Evolutionary conservation across 1,284 basidiomycete species (phyloP).

Genomic region (Irpex sp.): DNA sequence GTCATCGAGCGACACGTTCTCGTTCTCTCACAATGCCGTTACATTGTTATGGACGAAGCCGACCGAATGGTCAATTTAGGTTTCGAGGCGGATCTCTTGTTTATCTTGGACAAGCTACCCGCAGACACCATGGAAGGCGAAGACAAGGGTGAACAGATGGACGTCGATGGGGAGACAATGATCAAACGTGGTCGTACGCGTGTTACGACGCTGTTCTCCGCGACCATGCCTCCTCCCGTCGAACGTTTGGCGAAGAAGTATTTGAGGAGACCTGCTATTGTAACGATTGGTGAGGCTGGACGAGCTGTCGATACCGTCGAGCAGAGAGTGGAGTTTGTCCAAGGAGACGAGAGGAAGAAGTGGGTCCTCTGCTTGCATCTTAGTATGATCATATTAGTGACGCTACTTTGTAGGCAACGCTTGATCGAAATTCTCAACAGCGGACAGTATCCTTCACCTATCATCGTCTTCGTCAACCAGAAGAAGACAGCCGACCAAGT

Average conservation of each 20-base stretch:
- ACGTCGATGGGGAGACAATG: constrained; percentile 60
- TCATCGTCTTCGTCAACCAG: constrained; percentile 99
- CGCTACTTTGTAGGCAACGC: constrained; percentile 50
- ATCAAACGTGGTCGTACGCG: constrained; percentile 75
- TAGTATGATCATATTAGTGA: constrained; percentile 9
- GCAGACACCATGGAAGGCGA: constrained; percentile 85
- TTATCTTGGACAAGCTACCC: constrained; percentile 93
- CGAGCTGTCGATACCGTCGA: constrained; percentile 98
- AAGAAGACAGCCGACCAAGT: constrained; percentile 99
- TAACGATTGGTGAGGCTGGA: constrained; percentile 97
- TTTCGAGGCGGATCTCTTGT: constrained; percentile 92
- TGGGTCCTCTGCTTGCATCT: constrained; percentile 32
- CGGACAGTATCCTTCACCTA: constrained; percentile 80
- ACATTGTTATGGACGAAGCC: constrained; percentile 99
- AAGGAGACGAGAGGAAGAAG: constrained; percentile 94
- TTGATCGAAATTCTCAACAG: constrained; percentile 90
- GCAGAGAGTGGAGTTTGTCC: constrained; percentile 92
- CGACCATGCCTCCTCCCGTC: constrained; percentile 97
- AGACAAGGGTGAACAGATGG: constrained; percentile 60
- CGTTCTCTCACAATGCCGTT: constrained; percentile 94
- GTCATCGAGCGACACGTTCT: constrained; percentile 95
- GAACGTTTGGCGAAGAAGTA: constrained; percentile 95
- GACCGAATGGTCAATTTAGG: constrained; percentile 98
- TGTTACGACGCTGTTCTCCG: constrained; percentile 93
- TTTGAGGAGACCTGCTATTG: constrained; percentile 87